phyloP scores from a whole-genome alignment of 345 rosid genomes.

The Gossypium raimondii region DNA sequence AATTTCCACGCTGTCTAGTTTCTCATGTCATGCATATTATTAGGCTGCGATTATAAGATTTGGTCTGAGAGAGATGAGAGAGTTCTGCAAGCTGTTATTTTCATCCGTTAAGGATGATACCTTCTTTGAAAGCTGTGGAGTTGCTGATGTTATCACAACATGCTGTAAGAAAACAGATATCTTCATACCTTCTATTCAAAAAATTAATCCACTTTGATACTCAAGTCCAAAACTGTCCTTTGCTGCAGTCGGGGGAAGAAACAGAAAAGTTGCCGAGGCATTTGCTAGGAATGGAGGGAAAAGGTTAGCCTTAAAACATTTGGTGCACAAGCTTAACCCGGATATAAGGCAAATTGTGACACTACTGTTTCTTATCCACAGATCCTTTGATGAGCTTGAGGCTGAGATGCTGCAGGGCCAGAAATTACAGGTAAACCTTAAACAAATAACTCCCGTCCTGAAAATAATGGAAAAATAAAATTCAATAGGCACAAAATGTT shows the following conservation, averaged over 20 bases:
- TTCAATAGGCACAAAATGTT: too few relatives aligned
- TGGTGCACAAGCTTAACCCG: not conserved
- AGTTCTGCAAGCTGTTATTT: slow-evolving; percentile 75
- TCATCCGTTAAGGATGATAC: slow-evolving; percentile 80
- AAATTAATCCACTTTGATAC: slow-evolving; percentile 4
- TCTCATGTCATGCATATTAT: slow-evolving; percentile 4
- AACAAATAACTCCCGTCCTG: not conserved
- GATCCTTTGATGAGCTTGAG: slow-evolving; percentile 97
- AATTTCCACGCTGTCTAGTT: not conserved
- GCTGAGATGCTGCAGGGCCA: slow-evolving; percentile 94
- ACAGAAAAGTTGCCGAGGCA: slow-evolving; percentile 88
- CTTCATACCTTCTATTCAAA: slow-evolving; percentile 4
- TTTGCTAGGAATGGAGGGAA: slow-evolving; percentile 75
- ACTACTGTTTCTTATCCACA: slow-evolving; percentile 26
- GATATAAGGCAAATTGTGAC: slow-evolving; percentile 3
- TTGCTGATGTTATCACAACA: slow-evolving; percentile 90
- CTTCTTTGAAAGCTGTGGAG: slow-evolving; percentile 95
- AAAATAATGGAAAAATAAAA: too few relatives aligned
- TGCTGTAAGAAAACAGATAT: slow-evolving; percentile 56
- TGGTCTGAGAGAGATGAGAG: slow-evolving; percentile 92
- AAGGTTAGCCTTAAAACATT: slow-evolving; percentile 42
- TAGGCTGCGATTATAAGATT: slow-evolving; percentile 98
- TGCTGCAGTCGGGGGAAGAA: slow-evolving; percentile 79
- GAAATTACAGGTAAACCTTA: slow-evolving; percentile 72
- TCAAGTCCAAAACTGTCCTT: slow-evolving; percentile 3